Evolutionary conservation across 352 stramenopile species (phyloP).

Genomic region (Phytophthora uliginosa): DNA sequence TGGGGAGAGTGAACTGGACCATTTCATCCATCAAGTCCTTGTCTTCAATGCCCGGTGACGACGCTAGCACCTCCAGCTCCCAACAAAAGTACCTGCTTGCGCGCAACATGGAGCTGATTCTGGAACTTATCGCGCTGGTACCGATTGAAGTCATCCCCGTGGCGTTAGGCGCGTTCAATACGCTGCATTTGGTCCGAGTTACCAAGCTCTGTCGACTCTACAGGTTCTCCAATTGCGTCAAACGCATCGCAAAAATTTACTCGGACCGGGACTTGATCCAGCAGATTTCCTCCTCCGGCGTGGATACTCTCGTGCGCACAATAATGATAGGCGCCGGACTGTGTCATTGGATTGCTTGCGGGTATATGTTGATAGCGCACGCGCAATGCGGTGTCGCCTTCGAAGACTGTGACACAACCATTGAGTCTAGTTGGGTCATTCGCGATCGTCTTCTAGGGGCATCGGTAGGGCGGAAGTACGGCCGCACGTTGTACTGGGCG

Average conservation of each 20-base stretch:
- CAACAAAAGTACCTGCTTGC: constrained; percentile 37
- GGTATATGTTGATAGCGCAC: constrained; percentile 76
- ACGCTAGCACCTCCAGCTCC: constrained; percentile 1
- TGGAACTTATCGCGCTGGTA: constrained; percentile 62
- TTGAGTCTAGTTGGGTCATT: constrained; percentile 72
- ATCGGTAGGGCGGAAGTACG: constrained; percentile 58
- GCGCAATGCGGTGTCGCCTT: constrained; percentile 64
- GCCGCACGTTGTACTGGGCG: constrained; percentile 59
- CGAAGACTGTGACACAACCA: constrained; percentile 42
- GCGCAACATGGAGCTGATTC: constrained; percentile 37
- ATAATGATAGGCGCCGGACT: constrained; percentile 42
- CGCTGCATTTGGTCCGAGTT: constrained; percentile 62
- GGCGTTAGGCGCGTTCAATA: constrained; percentile 45
- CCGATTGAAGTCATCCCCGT: constrained; percentile 60
- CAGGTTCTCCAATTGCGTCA: constrained; percentile 46
- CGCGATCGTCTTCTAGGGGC: constrained; percentile 57
- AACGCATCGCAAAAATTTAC: constrained; percentile 60
- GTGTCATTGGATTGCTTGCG: constrained; percentile 66
- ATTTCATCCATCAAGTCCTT: constrained; percentile 48
- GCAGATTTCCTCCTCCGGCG: constrained; percentile 60
- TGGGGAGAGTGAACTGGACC: constrained; percentile 54
- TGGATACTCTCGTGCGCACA: constrained; percentile 56
- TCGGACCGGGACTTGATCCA: constrained; percentile 51
- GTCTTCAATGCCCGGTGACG: constrained; percentile 28
- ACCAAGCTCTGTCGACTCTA: constrained; percentile 68